Conservation (phyloP, 2,329 filamentous ascomycete genomes). For the Coniella vitis region DNA sequence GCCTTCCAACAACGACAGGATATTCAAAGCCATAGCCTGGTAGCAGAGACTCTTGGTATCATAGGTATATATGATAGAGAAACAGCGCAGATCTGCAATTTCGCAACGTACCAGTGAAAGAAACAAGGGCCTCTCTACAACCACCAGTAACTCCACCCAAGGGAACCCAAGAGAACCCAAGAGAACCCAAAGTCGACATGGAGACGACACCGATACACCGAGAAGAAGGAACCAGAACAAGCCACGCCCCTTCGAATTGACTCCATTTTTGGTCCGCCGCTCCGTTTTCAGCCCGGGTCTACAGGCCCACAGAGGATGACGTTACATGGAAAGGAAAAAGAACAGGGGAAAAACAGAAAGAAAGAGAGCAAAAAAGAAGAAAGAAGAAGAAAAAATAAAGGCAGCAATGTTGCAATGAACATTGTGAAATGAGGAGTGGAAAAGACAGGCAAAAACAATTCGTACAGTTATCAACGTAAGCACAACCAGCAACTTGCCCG, state of each 20-base stretch:
- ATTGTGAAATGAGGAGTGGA: no score
- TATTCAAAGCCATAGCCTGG: constrained; percentile 7
- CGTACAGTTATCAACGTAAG: constrained; percentile 8
- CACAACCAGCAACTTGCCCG: constrained; percentile 12
- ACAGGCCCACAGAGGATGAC: not conserved
- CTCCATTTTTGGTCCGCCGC: not conserved
- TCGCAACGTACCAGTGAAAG: not conserved
- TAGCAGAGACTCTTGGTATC: constrained; percentile 11
- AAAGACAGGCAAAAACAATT: no score
- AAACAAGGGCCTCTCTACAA: no score
- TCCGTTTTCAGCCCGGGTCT: not conserved
- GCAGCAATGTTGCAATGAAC: no score
- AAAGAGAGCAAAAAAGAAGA: not conserved
- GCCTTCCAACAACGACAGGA: no score
- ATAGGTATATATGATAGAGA: constrained; percentile 5
- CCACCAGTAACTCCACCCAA: no score
- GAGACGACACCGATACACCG: no score
- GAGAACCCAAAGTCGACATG: no score
- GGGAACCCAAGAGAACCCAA: no score
- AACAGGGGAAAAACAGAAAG: not conserved
- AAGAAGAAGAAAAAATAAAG: constrained; percentile 1
- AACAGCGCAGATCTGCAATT: not conserved
- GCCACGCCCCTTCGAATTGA: not conserved
- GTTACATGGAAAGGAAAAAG: not conserved
- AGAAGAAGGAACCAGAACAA: not conserved